Conservation (phyloP, 1,284 basidiomycete genomes). For the Cryptococcus sp. region DNA sequence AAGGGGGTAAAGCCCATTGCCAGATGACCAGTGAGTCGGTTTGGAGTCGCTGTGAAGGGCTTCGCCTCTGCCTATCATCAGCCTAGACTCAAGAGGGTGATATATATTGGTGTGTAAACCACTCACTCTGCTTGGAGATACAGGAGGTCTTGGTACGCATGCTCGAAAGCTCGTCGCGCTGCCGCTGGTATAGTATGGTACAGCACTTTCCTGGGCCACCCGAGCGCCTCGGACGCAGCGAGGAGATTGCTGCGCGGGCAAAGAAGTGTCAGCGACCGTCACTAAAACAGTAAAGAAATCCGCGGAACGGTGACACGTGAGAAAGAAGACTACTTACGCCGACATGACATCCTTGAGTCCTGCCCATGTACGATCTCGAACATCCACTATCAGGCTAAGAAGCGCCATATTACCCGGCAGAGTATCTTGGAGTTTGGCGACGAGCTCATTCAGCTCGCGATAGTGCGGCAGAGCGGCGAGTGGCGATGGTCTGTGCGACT, state of each 20-base stretch:
- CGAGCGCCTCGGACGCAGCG: conserved; percentile 66
- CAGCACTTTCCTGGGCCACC: conserved; percentile 75
- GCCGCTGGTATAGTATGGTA: conserved; percentile 60
- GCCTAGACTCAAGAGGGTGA: not conserved
- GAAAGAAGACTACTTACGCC: conserved; percentile 58
- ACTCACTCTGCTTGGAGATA: conserved; percentile 73
- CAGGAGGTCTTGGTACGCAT: conserved; percentile 72
- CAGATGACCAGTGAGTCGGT: conserved; percentile 40
- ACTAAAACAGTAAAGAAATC: not conserved
- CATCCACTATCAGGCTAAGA: conserved; percentile 56
- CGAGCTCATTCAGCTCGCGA: conserved; percentile 64
- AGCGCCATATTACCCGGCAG: conserved; percentile 58
- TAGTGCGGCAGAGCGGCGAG: conserved; percentile 61
- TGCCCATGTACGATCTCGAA: conserved; percentile 70
- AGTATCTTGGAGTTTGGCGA: conserved; percentile 52
- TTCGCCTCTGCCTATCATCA: conserved; percentile 56
- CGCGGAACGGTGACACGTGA: not conserved
- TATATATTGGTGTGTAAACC: not conserved
- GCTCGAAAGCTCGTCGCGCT: conserved; percentile 67
- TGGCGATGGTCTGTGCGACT: conserved; percentile 53
- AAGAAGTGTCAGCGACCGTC: conserved; percentile 16
- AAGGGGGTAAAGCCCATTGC: conserved; percentile 71
- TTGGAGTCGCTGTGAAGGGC: conserved; percentile 51
- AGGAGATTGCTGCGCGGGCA: conserved; percentile 60
- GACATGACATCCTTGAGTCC: conserved; percentile 68